Evolutionary conservation across 805 yeast genomes (phyloP).

Genomic region (Metschnikowia baotianmanensis): DNA sequence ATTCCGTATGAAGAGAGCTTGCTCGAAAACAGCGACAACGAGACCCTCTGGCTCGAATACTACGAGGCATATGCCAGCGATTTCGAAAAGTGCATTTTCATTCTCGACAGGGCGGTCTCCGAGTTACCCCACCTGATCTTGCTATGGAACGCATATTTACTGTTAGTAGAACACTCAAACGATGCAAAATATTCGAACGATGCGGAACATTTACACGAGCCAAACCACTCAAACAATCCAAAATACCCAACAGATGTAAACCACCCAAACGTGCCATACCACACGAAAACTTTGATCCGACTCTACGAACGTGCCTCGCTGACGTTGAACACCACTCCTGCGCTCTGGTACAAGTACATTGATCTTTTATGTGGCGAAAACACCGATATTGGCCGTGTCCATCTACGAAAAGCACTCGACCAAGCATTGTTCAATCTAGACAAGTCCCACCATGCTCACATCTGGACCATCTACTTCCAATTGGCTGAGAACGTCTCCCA

Average conservation of each 20-base stretch:
- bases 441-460: conserved; percentile 43
- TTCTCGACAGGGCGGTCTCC: conserved; percentile 18
- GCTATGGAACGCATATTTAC: conserved; percentile 19
- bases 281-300: neutral
- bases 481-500: conserved; percentile 41
- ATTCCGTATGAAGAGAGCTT: conserved; percentile 15
- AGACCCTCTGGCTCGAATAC: conserved; percentile 19
- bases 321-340: conserved; percentile 8
- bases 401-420: conserved; percentile 37
- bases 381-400: neutral
- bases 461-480: conserved; percentile 53
- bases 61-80: conserved; percentile 9
- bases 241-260: no score
- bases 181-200: no score
- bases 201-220: no score
- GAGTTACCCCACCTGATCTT: conserved; percentile 17
- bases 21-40: conserved; percentile 10
- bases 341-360: conserved; percentile 14
- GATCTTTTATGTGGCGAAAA: conserved; percentile 1
- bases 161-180: no score
- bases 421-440: conserved; percentile 49
- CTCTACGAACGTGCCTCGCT: conserved; percentile 13
- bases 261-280: conserved; percentile 11
- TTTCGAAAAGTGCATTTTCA: conserved; percentile 9
- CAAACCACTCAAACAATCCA: no score